Conservation (phyloP, 805 yeast species). For the Tetrapisispora pingtungensis region DNA sequence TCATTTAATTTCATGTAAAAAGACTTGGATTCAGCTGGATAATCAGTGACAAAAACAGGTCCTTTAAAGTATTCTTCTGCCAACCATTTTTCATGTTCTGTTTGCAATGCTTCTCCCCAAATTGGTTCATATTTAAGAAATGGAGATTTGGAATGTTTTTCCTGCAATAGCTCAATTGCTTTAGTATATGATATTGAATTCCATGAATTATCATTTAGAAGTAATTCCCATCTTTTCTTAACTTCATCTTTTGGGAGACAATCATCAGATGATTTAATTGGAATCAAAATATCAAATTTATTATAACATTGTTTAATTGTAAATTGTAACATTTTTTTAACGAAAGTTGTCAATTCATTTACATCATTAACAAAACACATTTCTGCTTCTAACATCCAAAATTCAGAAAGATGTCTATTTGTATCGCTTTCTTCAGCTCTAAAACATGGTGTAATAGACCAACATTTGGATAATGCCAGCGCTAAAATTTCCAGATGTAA, state of each 20-base stretch:
- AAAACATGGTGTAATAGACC: conserved; percentile 87
- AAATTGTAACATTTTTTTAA: conserved; percentile 46
- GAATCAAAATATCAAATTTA: conserved; percentile 18
- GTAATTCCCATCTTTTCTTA: conserved; percentile 47
- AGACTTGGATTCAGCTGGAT: conserved; percentile 72
- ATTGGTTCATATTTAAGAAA: conserved; percentile 36
- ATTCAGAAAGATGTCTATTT: conserved; percentile 82
- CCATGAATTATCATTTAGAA: conserved; percentile 40
- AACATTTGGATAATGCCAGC: conserved; percentile 65
- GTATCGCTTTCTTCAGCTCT: conserved; percentile 92
- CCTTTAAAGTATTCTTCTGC: conserved; percentile 57
- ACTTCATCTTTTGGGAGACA: conserved; percentile 24
- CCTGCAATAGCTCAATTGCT: conserved; percentile 49
- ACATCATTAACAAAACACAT: conserved; percentile 54
- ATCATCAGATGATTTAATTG: conserved; percentile 8
- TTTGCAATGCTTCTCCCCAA: conserved; percentile 67
- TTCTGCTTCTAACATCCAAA: conserved; percentile 97
- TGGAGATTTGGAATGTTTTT: conserved; percentile 24
- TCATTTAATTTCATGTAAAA: conserved; percentile 72
- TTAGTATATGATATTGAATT: conserved; percentile 61
- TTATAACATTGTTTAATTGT: conserved; percentile 31
- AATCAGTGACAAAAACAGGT: conserved; percentile 85
- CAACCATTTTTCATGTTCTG: conserved; percentile 88
- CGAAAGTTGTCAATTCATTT: conserved; percentile 49
- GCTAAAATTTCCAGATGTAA: conserved; percentile 78